Percentiles rank a stretch among this genome's conserved stretches.
phyloP scores from a whole-genome alignment of 306 rosid species.

The Clitoria ternatea region DNA sequence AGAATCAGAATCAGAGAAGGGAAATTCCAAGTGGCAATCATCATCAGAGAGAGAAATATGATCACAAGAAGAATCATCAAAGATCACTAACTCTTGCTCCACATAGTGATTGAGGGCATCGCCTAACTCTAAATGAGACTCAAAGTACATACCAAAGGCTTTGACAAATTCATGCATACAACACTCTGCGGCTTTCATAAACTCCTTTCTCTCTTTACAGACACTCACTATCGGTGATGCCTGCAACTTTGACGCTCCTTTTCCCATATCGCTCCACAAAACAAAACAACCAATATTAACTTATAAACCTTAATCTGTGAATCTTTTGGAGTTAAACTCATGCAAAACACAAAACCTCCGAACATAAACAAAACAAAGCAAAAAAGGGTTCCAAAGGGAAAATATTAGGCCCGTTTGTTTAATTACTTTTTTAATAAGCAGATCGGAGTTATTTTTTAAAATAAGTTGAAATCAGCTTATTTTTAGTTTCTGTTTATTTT shows the following conservation, averaged over 20 bases:
- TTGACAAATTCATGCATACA: slow-evolving; percentile 24
- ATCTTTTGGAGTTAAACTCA: background rate
- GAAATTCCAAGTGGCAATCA: background rate
- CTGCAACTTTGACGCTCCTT: slow-evolving; percentile 6
- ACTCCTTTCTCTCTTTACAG: slow-evolving; percentile 31
- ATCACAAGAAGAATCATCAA: background rate
- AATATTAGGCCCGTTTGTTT: too few species aligned
- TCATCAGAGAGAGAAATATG: slow-evolving; percentile 5
- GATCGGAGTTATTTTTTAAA: too few species aligned
- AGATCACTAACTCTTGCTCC: slow-evolving; percentile 18
- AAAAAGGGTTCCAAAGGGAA: background rate
- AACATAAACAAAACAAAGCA: background rate
- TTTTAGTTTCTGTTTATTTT: too few species aligned
- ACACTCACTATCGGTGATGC: slow-evolving; percentile 20
- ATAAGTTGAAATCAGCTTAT: too few species aligned
- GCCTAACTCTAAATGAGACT: slow-evolving; percentile 26
- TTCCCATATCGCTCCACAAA: background rate
- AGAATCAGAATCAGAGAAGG: slow-evolving; percentile 1
- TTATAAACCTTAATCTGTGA: background rate
- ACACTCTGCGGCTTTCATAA: slow-evolving; percentile 18
- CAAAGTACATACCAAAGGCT: slow-evolving; percentile 18
- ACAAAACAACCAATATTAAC: background rate
- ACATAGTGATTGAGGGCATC: slow-evolving; percentile 31
- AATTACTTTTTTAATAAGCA: too few species aligned
- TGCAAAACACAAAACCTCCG: background rate